A percentile compares a stretch with the other conserved stretches of the same genome.
Evolutionary conservation across 192 early-diverging fungal genomes (phyloP).

Genomic region (Umbelopsis ramanniana): DNA sequence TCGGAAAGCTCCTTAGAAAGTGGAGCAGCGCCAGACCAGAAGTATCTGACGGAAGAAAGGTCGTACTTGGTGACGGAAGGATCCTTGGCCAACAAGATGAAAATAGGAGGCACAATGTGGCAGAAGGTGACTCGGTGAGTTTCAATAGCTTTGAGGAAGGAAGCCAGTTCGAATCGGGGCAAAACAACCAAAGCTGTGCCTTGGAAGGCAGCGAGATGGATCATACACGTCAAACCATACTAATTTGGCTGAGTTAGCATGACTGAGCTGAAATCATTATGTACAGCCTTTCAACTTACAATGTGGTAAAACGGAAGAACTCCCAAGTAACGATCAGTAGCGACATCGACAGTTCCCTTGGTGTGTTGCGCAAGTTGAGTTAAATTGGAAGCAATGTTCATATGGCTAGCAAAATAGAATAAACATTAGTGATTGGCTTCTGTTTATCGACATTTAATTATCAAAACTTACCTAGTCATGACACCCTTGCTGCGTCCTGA

Average conservation of each 20-base stretch:
- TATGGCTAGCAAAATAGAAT: slow-evolving; percentile 22
- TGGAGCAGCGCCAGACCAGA: slow-evolving; percentile 33
- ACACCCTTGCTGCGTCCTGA: slow-evolving; percentile 32
- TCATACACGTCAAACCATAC: slow-evolving; percentile 12
- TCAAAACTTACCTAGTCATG: slow-evolving; percentile 28
- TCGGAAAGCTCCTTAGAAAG: slow-evolving; percentile 28
- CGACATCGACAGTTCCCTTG: neutral
- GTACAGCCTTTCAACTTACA: neutral
- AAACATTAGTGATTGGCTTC: neutral
- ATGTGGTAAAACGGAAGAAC: slow-evolving; percentile 39
- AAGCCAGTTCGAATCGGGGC: slow-evolving; percentile 58
- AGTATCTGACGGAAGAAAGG: slow-evolving; percentile 27
- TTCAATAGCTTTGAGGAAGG: slow-evolving; percentile 55
- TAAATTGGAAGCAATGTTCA: slow-evolving; percentile 31
- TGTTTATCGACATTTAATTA: neutral
- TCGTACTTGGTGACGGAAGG: slow-evolving; percentile 40
- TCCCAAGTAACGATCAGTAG: slow-evolving; percentile 21
- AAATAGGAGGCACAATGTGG: slow-evolving; percentile 66
- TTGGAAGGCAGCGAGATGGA: slow-evolving; percentile 4
- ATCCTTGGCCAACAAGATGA: slow-evolving; percentile 56
- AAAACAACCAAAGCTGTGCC: slow-evolving; percentile 29
- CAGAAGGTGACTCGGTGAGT: slow-evolving; percentile 61
- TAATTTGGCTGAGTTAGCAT: neutral
- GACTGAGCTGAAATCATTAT: too few relatives aligned
- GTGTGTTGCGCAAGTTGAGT: slow-evolving; percentile 5